Conservation (phyloP, 78 protist species). For the Tieghemostelium lacteum region DNA sequence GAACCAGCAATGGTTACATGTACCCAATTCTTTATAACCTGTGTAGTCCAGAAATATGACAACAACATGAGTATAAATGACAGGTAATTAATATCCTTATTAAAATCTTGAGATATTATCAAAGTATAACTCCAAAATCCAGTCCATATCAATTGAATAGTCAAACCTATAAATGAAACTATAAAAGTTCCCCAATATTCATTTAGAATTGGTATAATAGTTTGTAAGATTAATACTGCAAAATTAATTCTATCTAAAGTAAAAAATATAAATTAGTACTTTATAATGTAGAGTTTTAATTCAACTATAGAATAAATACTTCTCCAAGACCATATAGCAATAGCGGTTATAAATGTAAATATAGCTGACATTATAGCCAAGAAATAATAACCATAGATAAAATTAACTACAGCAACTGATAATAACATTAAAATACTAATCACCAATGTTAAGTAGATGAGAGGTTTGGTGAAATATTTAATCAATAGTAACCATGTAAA, state of each 20-base stretch:
- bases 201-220: background rate
- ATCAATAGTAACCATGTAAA: background rate
- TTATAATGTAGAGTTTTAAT: too few relatives aligned
- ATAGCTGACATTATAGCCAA: background rate
- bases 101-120: background rate
- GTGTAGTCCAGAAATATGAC: slow-evolving; percentile 66
- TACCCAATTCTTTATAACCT: slow-evolving; percentile 82
- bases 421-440: too few relatives aligned
- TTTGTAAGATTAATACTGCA: background rate
- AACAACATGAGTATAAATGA: slow-evolving; percentile 53
- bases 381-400: background rate
- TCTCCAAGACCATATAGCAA: background rate
- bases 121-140: background rate
- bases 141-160: background rate
- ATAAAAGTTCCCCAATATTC: background rate
- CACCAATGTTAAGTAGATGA: background rate
- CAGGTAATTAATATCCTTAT: slow-evolving; percentile 12
- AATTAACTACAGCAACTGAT: background rate
- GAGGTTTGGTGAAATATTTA: background rate
- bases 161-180: background rate
- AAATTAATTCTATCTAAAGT: background rate
- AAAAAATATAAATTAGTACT: too few relatives aligned
- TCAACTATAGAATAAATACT: too few relatives aligned
- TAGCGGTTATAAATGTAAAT: background rate
- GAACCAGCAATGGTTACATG: slow-evolving; percentile 84